These are phyloP conservation scores for Knufia petricola DNA, from an alignment of 2,329 filamentous ascomycete species.

Conservation along the genomic window DNA sequence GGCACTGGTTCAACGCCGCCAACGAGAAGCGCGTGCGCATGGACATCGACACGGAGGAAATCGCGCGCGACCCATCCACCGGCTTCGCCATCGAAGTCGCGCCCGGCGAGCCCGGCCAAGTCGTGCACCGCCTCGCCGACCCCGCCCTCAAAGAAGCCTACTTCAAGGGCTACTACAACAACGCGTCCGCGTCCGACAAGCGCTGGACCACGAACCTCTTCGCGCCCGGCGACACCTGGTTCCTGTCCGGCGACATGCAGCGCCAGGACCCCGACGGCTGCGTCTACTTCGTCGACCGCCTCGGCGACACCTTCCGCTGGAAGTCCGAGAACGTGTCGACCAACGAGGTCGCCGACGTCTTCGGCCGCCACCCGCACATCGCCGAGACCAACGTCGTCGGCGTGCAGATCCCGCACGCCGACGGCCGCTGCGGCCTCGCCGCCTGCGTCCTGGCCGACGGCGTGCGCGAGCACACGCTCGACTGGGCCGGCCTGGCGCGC, in stretches of 20 bases:
- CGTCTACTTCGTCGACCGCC: conserved; percentile 65
- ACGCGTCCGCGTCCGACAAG: conserved; percentile 56
- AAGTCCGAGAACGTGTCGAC: conserved; percentile 76
- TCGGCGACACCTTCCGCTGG: conserved; percentile 48
- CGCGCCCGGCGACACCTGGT: conserved; percentile 69
- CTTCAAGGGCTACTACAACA: conserved; percentile 78
- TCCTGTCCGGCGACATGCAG: conserved; percentile 71
- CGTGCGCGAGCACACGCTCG: conserved; percentile 41
- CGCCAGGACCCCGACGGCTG: conserved; percentile 61
- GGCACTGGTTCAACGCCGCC: conserved; percentile 44
- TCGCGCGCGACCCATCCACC: conserved; percentile 52
- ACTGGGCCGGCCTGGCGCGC: conserved; percentile 50
- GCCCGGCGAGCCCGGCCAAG: conserved; percentile 62
- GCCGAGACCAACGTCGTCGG: conserved; percentile 81
- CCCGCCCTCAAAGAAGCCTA: conserved; percentile 32
- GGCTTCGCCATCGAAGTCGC: conserved; percentile 55
- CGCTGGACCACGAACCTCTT: conserved; percentile 70
- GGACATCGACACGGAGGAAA: conserved; percentile 57
- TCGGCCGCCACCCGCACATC: conserved; percentile 58
- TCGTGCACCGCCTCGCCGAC: conserved; percentile 58
- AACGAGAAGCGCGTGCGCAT: conserved; percentile 57
- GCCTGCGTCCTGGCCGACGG: conserved; percentile 41
- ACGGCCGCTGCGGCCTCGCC: conserved; percentile 74
- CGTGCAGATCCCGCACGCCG: conserved; percentile 66
- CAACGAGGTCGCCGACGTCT: conserved; percentile 63